phyloP scores from a whole-genome alignment of 2,329 filamentous ascomycete species.

The Penicillium sp. region DNA sequence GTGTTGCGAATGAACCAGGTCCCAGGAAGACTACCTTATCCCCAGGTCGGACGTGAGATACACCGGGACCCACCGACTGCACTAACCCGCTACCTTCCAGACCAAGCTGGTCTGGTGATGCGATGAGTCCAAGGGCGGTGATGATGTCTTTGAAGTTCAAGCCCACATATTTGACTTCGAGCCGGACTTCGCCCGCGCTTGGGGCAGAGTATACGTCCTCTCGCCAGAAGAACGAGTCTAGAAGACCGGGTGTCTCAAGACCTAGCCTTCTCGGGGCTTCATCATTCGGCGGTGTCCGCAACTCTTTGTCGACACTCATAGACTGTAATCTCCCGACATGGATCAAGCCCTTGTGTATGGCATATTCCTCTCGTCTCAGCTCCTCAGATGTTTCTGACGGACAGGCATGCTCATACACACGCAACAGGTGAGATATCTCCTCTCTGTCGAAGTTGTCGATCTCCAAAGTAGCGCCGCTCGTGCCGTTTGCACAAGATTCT shows the following conservation, averaged over 20 bases:
- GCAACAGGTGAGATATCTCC: rapidly evolving
- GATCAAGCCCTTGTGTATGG: neutral
- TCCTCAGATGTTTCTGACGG: neutral
- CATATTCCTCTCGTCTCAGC: constrained; percentile 1
- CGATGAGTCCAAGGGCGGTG: constrained; percentile 36
- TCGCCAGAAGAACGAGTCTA: constrained; percentile 19
- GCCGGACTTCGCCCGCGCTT: constrained; percentile 24
- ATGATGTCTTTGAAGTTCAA: constrained; percentile 27
- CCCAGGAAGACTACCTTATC: constrained; percentile 22
- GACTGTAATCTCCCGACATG: neutral
- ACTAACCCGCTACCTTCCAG: constrained; percentile 23
- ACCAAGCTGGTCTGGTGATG: constrained; percentile 30
- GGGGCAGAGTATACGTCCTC: neutral
- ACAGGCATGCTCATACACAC: neutral
- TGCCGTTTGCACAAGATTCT: neutral
- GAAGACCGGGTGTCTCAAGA: constrained; percentile 6
- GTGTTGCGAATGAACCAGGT: constrained; percentile 29
- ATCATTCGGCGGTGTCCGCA: neutral
- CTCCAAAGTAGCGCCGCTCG: constrained; percentile 29
- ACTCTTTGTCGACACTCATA: neutral
- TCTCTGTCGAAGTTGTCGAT: constrained; percentile 22
- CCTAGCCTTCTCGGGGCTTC: neutral
- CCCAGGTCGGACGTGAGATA: constrained; percentile 8
- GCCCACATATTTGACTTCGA: constrained; percentile 26
- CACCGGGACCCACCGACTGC: constrained; percentile 10